Percentiles rank a stretch among this genome's conserved stretches.
These are phyloP conservation scores for Phytophthora fragariaefolia DNA, from an alignment of 352 stramenopile species.

Conservation along the genomic window DNA sequence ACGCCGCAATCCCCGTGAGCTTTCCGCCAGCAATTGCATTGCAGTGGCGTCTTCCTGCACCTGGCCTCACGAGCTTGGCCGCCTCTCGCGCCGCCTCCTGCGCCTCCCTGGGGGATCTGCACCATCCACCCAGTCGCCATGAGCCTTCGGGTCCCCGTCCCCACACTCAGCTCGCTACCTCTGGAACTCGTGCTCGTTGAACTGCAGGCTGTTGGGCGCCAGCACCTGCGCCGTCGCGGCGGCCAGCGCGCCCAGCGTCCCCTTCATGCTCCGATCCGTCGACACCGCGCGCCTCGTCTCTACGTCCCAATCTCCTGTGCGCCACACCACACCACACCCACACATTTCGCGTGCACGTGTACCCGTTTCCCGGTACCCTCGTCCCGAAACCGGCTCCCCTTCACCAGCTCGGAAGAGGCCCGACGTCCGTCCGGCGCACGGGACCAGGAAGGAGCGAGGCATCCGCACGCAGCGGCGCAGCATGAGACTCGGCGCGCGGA, in stretches of 20 bases:
- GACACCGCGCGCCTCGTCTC: no score
- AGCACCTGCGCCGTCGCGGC: constrained; percentile 58
- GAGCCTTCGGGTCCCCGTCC: neutral
- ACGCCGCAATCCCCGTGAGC: no score
- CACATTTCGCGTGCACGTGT: no score
- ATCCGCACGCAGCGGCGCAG: neutral
- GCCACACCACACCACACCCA: no score
- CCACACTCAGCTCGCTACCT: constrained; percentile 32
- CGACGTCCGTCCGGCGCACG: no score
- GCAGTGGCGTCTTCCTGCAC: constrained; percentile 21
- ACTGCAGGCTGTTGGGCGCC: constrained; percentile 75
- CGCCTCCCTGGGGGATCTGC: constrained; percentile 63
- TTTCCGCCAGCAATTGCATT: neutral
- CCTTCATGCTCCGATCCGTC: neutral
- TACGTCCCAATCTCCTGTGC: no score
- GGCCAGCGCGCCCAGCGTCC: constrained; percentile 43
- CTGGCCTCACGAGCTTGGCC: constrained; percentile 65
- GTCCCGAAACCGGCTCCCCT: constrained; percentile 50
- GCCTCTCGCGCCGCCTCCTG: constrained; percentile 66
- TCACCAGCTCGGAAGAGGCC: no score
- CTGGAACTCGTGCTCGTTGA: constrained; percentile 81
- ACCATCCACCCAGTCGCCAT: neutral
- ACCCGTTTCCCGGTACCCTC: no score
- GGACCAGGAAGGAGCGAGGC: no score
- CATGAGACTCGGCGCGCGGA: neutral